Evolutionary conservation across 257 asterid genomes (phyloP), one percentile per base, ranked within the genome.

Genomic region (Capsicum chinense): DNA sequence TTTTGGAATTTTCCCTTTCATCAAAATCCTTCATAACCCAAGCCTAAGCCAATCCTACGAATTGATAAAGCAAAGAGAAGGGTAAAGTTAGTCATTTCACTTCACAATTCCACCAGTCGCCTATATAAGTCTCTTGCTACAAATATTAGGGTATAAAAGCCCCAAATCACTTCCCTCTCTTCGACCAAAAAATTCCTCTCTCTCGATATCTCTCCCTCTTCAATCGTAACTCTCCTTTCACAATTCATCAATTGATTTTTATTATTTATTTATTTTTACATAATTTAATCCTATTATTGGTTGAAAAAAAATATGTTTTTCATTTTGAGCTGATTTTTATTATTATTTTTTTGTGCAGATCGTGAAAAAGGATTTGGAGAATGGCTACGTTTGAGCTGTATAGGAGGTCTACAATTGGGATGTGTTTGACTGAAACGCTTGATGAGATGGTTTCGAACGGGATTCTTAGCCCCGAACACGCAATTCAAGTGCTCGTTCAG

Each of bases 381-480:
- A 95, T 95, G 99, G 95, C 99, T 79, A 95, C 98, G 81, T 95
- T 95, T 71, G 99, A 95, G 91, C 88, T 95, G 83, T 94, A 95
- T 86, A 79, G 98, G 86, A 91, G 97, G 86, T 95, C 99, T 5
- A 93, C 99, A 64, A 91, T 94, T 79, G 99, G 99, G 73, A 93
- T 93, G 98, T 94, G 98, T 84, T 87, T 94, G 89, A 92, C 97
- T 12, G 98, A 94, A 74, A 91, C 98, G 48, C 95, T 94, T 56
- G 99, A 95, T 88, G 97, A 93, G 89, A 92, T 95, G 98, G 98
- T 94, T 21, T 87, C 92, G 5, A 86, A 85, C 3, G 98, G 98
- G 21, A 73, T 81, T 81, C 95, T 95, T 84, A 91, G 92, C 90
- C 98, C 99, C 6, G 98, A 94, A 83, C 92, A 91, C 60, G 98